Base-by-base conservation (phyloP, 2,329 filamentous ascomycete genomes). In the Penicillium occitanis region DNA sequence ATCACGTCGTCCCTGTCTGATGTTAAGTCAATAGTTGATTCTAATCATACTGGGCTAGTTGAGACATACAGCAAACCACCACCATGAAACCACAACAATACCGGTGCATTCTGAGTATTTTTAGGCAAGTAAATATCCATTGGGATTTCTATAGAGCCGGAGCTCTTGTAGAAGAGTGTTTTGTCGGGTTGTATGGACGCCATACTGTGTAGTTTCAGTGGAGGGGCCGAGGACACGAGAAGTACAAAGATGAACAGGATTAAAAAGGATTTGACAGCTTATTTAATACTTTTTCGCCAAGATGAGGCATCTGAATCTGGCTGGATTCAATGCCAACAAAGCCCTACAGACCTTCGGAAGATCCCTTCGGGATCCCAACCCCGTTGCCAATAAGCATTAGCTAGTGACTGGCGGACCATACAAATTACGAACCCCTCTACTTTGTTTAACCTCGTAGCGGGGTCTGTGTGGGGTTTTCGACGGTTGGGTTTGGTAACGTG, bases 1-100 rank as follows among this genome's bases (percentile, higher is more conserved):
- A 51, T 62, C 60, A 19, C 44, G 60, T 8, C 60, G 44, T 62
- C 60, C 60, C 30, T 62, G 60, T 62, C 60, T 62, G 44, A 42
- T 61, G 10, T 61, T n/a, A 48, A 46, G 28, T 61, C 10, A 46
- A 30, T 46, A 33, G 19, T 46, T 19, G 22, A 30, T 44, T 61
- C 22, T 61, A 42, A n/a, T 7, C 40, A 42, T 42, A 42, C 40
- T 30, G 25, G 40, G 3, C 11, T 17, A 8, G n/a, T 48, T 46
- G 19, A 61, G 42, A 37, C 60, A n/a, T 62, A 50, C 60, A 62
- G 46, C 17, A 62, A 40, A 22, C 60, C 60, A 28, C 60, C 60
- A 10, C 60, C 60, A 51, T 62, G 60, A 51, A 62, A 62, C 60
- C 60, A 62, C 17, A 62, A 25, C 44, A 62, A 40, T 8, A 51